phyloP scores from a whole-genome alignment of 108 stramenopile species.

The Ochromonas danica region DNA sequence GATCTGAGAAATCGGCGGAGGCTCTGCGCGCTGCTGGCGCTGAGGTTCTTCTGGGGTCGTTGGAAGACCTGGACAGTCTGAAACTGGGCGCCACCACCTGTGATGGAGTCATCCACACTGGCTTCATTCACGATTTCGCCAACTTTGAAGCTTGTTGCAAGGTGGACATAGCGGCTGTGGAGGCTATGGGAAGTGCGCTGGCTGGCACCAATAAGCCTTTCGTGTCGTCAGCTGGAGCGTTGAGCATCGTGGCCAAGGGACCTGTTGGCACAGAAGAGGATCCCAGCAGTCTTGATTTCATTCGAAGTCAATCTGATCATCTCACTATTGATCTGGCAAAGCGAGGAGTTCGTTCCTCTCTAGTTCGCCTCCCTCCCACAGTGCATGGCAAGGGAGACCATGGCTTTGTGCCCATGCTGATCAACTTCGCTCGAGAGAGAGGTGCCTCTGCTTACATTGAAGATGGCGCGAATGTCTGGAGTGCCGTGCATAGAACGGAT shows the following conservation, averaged over 20 bases:
- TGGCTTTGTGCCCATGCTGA: constrained; percentile 12
- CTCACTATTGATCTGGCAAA: constrained; percentile 1
- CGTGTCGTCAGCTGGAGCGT: no score
- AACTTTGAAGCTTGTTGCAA: background rate
- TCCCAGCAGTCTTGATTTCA: no score
- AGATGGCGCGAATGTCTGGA: background rate
- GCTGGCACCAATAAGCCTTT: constrained; percentile 31
- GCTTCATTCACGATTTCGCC: constrained; percentile 25
- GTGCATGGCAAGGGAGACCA: constrained; percentile 34
- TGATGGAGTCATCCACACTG: constrained; percentile 35
- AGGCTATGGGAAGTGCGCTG: constrained; percentile 10
- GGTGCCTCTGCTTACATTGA: background rate
- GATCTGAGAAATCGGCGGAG: constrained; percentile 27
- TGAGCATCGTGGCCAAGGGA: constrained; percentile 3
- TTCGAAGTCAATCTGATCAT: no score
- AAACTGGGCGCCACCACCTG: background rate
- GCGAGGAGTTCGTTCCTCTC: constrained; percentile 19
- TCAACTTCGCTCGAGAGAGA: background rate
- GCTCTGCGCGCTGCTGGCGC: background rate
- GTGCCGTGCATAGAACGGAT: background rate
- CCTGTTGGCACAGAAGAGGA: constrained; percentile 32
- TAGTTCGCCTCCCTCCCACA: constrained; percentile 26
- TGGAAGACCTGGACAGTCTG: constrained; percentile 23
- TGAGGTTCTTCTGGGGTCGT: no score
- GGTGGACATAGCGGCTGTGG: background rate